Conservation (phyloP, 139 green algal species). For the Auxenochlorella protothecoides region DNA sequence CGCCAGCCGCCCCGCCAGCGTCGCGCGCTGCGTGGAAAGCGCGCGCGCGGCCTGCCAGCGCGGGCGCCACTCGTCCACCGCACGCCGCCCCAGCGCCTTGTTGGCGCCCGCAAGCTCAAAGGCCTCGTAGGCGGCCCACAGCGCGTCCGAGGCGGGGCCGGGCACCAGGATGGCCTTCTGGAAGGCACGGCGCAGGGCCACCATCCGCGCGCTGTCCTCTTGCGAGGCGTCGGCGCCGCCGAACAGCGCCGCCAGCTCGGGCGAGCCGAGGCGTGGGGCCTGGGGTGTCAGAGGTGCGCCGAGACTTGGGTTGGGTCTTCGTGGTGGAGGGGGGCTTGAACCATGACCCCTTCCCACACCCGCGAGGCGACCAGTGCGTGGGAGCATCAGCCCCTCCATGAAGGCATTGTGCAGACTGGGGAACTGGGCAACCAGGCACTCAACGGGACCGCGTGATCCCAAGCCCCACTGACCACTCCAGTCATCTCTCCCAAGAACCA, state of each 20-base stretch:
- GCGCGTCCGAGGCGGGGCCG: slow-evolving; percentile 50
- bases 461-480: no score
- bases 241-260: slow-evolving; percentile 54
- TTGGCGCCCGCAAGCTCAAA: slow-evolving; percentile 62
- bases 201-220: slow-evolving; percentile 39
- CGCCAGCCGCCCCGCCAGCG: slow-evolving; percentile 37
- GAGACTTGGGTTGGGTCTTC: no score
- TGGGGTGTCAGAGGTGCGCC: no score
- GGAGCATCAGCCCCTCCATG: no score
- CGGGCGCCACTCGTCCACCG: slow-evolving; percentile 74
- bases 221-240: slow-evolving; percentile 28
- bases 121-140: slow-evolving; percentile 81
- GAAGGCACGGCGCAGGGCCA: slow-evolving; percentile 46
- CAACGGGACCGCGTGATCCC: no score
- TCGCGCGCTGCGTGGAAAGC: slow-evolving; percentile 38
- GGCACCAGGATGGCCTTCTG: slow-evolving; percentile 74
- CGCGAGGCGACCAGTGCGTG: no score
- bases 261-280: slow-evolving; percentile 37
- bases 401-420: no score
- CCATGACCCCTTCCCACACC: no score
- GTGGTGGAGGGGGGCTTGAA: no score
- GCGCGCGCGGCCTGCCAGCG: slow-evolving; percentile 45
- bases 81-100: slow-evolving; percentile 41
- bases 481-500: no score
- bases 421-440: no score